These are phyloP conservation scores for Aspergillus sojae DNA, from an alignment of 2,329 filamentous ascomycete genomes.

Conservation along the genomic window DNA sequence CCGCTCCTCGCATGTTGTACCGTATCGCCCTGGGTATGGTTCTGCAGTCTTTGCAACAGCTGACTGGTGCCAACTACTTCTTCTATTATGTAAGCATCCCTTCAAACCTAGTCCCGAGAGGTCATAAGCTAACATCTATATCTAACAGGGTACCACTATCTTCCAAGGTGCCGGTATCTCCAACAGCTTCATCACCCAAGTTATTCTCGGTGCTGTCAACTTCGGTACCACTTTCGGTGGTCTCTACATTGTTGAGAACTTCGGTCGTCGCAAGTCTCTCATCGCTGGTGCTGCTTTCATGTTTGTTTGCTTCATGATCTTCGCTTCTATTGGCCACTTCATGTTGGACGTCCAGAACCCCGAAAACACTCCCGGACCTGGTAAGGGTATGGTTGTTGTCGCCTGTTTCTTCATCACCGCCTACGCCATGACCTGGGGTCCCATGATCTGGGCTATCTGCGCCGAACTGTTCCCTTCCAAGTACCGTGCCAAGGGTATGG, in stretches of 20 bases:
- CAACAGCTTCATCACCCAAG: constrained; percentile 65
- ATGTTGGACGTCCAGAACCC: constrained; percentile 42
- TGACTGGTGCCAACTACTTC: constrained; percentile 51
- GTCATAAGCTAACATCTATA: constrained; percentile 14
- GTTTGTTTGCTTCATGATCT: constrained; percentile 66
- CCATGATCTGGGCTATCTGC: constrained; percentile 54
- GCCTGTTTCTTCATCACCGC: constrained; percentile 72
- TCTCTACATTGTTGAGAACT: constrained; percentile 69
- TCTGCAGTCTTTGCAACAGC: constrained; percentile 48
- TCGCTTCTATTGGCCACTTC: constrained; percentile 59
- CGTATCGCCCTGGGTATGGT: constrained; percentile 45
- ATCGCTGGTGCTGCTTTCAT: constrained; percentile 69
- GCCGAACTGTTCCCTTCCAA: constrained; percentile 47
- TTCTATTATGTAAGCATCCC: constrained; percentile 55
- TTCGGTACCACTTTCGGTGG: constrained; percentile 67
- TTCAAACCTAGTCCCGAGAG: too few relatives aligned
- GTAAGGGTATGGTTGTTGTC: constrained; percentile 71
- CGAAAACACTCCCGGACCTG: constrained; percentile 50
- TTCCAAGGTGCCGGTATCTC: constrained; percentile 67
- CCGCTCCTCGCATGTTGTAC: constrained; percentile 50
- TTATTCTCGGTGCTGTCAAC: constrained; percentile 69
- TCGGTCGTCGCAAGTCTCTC: constrained; percentile 68
- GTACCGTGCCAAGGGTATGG: constrained; percentile 73
- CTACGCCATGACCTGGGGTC: constrained; percentile 71
- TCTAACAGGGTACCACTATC: constrained; percentile 41